phyloP scores from a whole-genome alignment of 352 stramenopile genomes.

The Pythium phragmitis region DNA sequence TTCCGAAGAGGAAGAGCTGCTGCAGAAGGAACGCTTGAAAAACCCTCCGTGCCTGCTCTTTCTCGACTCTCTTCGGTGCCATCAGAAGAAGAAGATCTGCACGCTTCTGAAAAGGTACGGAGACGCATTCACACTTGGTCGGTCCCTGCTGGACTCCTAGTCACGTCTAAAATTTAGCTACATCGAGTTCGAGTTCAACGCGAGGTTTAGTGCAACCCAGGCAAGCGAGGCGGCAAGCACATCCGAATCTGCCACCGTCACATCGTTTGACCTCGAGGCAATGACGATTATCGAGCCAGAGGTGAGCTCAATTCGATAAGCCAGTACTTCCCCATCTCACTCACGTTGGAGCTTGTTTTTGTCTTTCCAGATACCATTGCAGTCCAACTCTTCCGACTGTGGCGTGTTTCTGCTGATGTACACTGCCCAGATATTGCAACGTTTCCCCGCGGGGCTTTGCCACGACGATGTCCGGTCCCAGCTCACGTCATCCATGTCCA shows the following conservation, averaged over 20 bases:
- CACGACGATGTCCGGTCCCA: conserved; percentile 54
- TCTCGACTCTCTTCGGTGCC: conserved; percentile 94
- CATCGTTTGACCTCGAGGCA: conserved; percentile 20
- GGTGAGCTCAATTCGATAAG: conserved; percentile 4
- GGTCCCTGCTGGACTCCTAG: too few relatives aligned
- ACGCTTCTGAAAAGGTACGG: conserved; percentile 81
- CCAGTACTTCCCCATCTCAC: too few relatives aligned
- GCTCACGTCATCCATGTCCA: conserved; percentile 42
- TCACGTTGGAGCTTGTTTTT: neutral
- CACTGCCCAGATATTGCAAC: conserved; percentile 54
- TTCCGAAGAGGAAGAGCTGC: conserved; percentile 52
- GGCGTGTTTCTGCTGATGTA: conserved; percentile 87
- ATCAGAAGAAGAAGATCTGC: conserved; percentile 89
- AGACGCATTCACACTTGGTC: too few relatives aligned
- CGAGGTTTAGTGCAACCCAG: conserved; percentile 17
- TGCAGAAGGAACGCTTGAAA: conserved; percentile 36
- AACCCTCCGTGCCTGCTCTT: conserved; percentile 89
- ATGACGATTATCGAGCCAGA: conserved; percentile 28
- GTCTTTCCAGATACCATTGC: conserved; percentile 82
- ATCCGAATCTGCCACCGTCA: neutral
- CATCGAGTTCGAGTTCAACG: conserved; percentile 76
- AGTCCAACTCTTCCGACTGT: conserved; percentile 94
- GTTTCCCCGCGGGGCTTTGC: conserved; percentile 54
- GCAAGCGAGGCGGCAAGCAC: neutral
- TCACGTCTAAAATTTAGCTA: conserved; percentile 35